Percentiles rank a stretch among this genome's conserved stretches.
phyloP scores from a whole-genome alignment of 306 rosid genomes.

The Herpetospermum pedunculosum region DNA sequence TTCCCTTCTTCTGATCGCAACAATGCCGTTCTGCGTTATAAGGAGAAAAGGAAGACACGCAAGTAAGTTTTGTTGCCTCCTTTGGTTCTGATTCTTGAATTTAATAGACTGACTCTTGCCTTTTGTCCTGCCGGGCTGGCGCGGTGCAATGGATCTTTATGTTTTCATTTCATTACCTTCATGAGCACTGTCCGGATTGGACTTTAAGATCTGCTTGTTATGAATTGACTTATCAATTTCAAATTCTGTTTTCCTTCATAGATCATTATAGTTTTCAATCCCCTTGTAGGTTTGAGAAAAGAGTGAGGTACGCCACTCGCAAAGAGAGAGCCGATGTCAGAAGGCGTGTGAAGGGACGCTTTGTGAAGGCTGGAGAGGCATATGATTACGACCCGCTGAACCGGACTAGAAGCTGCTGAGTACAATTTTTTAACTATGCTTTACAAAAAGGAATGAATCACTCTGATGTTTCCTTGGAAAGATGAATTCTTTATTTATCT shows the following conservation, averaged over 20 bases:
- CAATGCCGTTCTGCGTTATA: slow-evolving; percentile 84
- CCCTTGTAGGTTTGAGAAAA: slow-evolving; percentile 59
- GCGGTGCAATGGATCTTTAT: background rate
- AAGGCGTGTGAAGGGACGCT: slow-evolving; percentile 92
- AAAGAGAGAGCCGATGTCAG: slow-evolving; percentile 91
- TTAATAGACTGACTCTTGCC: background rate
- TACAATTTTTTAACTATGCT: slow-evolving; percentile 48
- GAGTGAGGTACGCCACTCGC: slow-evolving; percentile 86
- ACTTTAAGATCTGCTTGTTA: background rate
- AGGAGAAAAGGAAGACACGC: slow-evolving; percentile 85
- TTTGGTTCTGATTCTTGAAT: background rate
- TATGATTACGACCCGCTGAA: slow-evolving; percentile 83
- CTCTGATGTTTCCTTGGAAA: slow-evolving; percentile 24
- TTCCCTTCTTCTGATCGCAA: slow-evolving; percentile 63
- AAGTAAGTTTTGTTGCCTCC: slow-evolving; percentile 35
- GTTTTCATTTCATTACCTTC: background rate
- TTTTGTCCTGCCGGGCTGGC: background rate
- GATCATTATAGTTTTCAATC: background rate
- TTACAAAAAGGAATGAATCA: slow-evolving; percentile 33
- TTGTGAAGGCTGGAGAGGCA: slow-evolving; percentile 83
- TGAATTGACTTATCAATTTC: background rate
- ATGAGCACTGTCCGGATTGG: background rate
- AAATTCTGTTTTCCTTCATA: background rate
- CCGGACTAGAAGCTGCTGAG: slow-evolving; percentile 83
- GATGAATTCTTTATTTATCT: slow-evolving; percentile 20